Conservation (phyloP, 768 basidiomycete genomes). For the Xerocomellus intermedius region DNA sequence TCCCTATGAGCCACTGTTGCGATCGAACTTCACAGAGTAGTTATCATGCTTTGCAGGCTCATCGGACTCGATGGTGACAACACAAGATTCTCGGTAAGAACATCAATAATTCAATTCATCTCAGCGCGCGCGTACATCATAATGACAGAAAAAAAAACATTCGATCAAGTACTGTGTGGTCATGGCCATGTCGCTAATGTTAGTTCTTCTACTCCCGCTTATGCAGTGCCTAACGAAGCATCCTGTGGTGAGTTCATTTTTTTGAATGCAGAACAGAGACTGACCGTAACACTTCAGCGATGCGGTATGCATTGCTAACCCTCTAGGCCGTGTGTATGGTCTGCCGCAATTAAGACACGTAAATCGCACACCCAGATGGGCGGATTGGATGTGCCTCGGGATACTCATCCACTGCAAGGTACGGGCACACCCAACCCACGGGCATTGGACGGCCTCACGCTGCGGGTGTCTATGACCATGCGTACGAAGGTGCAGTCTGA, state of each 20-base stretch:
- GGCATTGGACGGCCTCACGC: conserved; percentile 7
- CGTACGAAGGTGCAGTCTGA: conserved; percentile 10
- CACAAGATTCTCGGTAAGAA: too few relatives aligned
- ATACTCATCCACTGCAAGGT: conserved; percentile 17
- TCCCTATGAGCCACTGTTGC: too few relatives aligned
- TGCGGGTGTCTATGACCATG: conserved; percentile 14
- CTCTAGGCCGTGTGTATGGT: conserved; percentile 2
- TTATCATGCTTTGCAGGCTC: too few relatives aligned
- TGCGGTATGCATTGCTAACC: neutral
- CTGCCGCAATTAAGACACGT: conserved; percentile 6
- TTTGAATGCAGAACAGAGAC: neutral
- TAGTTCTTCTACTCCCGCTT: neutral
- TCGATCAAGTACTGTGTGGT: neutral
- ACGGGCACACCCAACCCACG: conserved; percentile 10
- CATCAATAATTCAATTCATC: neutral
- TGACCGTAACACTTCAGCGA: conserved; percentile 9
- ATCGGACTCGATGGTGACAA: too few relatives aligned
- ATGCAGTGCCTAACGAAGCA: neutral
- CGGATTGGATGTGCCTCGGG: conserved; percentile 14
- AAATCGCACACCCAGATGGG: conserved; percentile 14
- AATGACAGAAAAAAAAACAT: neutral
- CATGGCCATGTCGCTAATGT: too few relatives aligned
- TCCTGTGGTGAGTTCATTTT: neutral
- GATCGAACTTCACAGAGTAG: too few relatives aligned
- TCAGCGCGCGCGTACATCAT: neutral